These are phyloP conservation scores for Aspergillus fumigatiaffinis DNA, from an alignment of 2,329 filamentous ascomycete genomes.

Conservation along the genomic window DNA sequence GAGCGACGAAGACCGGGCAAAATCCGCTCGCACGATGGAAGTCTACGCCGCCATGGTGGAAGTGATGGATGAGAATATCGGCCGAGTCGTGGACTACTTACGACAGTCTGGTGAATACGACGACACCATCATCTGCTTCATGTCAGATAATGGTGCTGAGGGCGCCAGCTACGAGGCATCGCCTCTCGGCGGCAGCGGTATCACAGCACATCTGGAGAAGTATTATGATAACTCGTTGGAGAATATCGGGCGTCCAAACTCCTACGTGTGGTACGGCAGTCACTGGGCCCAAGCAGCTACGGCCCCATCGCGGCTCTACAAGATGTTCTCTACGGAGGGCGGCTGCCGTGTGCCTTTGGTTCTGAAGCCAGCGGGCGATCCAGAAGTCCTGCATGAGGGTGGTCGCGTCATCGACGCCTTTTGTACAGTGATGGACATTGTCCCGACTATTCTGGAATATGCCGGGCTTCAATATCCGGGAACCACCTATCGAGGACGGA, in stretches of 20 bases:
- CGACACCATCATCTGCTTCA: slow-evolving; percentile 49
- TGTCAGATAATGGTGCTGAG: slow-evolving; percentile 50
- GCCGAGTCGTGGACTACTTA: slow-evolving; percentile 45
- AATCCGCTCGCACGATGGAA: slow-evolving; percentile 47
- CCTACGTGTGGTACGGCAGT: slow-evolving; percentile 59
- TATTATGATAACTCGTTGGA: slow-evolving; percentile 58
- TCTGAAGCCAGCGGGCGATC: slow-evolving; percentile 39
- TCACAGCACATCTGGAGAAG: slow-evolving; percentile 53
- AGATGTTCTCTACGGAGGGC: slow-evolving; percentile 48
- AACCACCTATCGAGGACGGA: slow-evolving; percentile 48
- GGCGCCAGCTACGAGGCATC: slow-evolving; percentile 56
- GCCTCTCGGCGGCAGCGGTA: slow-evolving; percentile 53
- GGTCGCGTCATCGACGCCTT: slow-evolving; percentile 49
- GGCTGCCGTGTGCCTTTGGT: slow-evolving; percentile 54
- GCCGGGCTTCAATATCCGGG: slow-evolving; percentile 49
- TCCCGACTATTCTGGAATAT: slow-evolving; percentile 44
- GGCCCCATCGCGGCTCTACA: slow-evolving; percentile 48
- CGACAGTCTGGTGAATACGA: slow-evolving; percentile 46
- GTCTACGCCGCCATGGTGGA: slow-evolving; percentile 51
- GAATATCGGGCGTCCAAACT: slow-evolving; percentile 55
- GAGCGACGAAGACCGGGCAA: slow-evolving; percentile 34
- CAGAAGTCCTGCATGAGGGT: slow-evolving; percentile 11
- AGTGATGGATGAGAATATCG: slow-evolving; percentile 44
- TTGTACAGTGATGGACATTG: slow-evolving; percentile 52
- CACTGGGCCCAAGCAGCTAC: slow-evolving; percentile 55